Conservation (phyloP, 2,329 filamentous ascomycete species). For the Aspergillus sp. region DNA sequence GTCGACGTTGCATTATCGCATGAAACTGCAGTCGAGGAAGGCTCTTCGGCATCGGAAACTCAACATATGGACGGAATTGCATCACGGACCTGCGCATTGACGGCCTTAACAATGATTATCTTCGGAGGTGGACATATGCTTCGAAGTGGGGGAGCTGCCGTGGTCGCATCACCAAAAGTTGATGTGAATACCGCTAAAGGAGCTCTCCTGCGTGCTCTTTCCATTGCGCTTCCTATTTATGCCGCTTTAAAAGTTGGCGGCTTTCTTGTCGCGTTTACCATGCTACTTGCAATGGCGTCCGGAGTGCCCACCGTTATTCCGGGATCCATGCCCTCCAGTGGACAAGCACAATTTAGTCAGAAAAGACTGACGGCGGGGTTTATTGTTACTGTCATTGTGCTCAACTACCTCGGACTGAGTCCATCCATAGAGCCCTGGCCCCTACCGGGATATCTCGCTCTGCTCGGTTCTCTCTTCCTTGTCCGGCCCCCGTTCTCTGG, state of each 20-base stretch:
- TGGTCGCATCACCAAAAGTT: slow-evolving; percentile 18
- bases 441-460: slow-evolving; percentile 47
- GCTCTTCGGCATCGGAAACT: slow-evolving; percentile 4
- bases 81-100: slow-evolving; percentile 25
- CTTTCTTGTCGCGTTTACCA: slow-evolving; percentile 51
- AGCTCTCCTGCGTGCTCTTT: slow-evolving; percentile 35
- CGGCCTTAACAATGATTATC: slow-evolving; percentile 31
- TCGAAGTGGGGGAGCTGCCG: slow-evolving; percentile 10
- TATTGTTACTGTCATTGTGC: slow-evolving; percentile 20
- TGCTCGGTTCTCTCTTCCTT: slow-evolving; percentile 46
- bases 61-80: slow-evolving; percentile 19
- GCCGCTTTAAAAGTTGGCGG: slow-evolving; percentile 56
- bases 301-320: slow-evolving; percentile 37
- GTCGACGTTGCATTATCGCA: slow-evolving; percentile 14
- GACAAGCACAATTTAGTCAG: slow-evolving; percentile 20
- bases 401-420: slow-evolving; percentile 31
- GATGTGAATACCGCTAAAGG: slow-evolving; percentile 13
- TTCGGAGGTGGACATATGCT: slow-evolving; percentile 29
- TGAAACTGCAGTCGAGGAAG: slow-evolving; percentile 10
- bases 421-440: slow-evolving; percentile 36
- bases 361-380: slow-evolving; percentile 29
- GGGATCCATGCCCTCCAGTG: slow-evolving; percentile 8
- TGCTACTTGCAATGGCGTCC: slow-evolving; percentile 49
- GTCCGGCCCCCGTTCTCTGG: slow-evolving; percentile 49
- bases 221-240: slow-evolving; percentile 55